These are phyloP conservation scores for Nowakowskiella sp. DNA, from an alignment of 192 early-diverging fungal genomes.

Conservation along the genomic window DNA sequence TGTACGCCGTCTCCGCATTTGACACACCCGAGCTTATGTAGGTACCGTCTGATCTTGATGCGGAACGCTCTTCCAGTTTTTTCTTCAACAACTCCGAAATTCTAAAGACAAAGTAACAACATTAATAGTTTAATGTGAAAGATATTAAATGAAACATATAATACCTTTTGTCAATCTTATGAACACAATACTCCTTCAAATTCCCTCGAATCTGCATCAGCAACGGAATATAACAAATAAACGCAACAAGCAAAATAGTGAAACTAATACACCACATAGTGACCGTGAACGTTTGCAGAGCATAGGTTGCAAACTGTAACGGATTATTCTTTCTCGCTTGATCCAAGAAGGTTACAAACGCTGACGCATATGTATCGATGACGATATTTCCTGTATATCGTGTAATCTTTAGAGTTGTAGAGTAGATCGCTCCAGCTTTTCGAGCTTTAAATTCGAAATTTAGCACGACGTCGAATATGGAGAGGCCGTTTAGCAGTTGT, in stretches of 20 bases:
- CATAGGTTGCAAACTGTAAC: background rate
- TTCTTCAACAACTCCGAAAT: too few species aligned
- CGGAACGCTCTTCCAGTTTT: too few species aligned
- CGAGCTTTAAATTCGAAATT: too few species aligned
- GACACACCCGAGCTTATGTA: too few species aligned
- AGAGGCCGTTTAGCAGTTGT: conserved; percentile 51
- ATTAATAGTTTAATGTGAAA: too few species aligned
- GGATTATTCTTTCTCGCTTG: background rate
- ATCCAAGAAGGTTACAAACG: background rate
- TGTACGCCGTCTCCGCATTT: too few species aligned
- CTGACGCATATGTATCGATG: background rate
- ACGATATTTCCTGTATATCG: background rate
- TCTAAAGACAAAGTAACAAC: too few species aligned
- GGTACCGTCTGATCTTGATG: too few species aligned
- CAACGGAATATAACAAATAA: background rate
- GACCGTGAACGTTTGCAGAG: background rate
- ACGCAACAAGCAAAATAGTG: background rate
- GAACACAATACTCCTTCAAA: conserved; percentile 3
- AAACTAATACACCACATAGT: background rate
- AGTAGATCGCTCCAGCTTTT: background rate
- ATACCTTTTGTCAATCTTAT: conserved; percentile 5
- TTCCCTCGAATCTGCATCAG: conserved; percentile 3
- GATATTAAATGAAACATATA: too few species aligned
- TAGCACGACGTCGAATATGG: conserved; percentile 25
- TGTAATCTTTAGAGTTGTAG: background rate